Evolutionary conservation across 805 yeast genomes (phyloP), one percentile per base, ranked within the genome.

Genomic region (Saturnispora bothae): DNA sequence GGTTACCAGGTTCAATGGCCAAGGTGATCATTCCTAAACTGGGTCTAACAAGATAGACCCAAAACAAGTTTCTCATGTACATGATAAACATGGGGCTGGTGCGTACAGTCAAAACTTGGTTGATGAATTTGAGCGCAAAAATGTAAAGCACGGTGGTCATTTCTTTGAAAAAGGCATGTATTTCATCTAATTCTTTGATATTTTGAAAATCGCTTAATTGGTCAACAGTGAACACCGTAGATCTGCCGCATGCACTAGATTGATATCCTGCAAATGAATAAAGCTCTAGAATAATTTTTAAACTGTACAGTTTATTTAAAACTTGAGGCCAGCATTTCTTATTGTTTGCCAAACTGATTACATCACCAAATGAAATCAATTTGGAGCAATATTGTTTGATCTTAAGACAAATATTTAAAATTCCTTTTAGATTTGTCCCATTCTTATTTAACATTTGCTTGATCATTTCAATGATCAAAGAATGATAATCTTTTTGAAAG

Each of bases 1-100:
- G 36, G 10, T 15, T 33, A 12, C 36, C 36, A 10, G 36, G 29
- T 33, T 33, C 36, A 18, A 33, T 33, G 16, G 29, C 19, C 20
- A 33, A 26, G 10, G 18, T 23, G 18, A 33, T 33, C 28, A 33
- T 26, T 7, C 36, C 36, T 17, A 33, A 17, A 18, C 28, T 25
- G 9, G 36, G 36, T 26, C n/a, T 26, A 14, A 34, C 15, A 12
- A 34, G 17, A n/a, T 12, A 26, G 3, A 28, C 14, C 31, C 33
- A 21, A 21, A 20, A 21, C 8, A 28, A 28, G 18, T 35, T 28
- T 28, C 33, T 33, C 36, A 33, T 13, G 14, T 33, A 33, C 6
- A 34, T 14, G 12, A 28, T 27, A 23, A 34, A 34, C 31, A 18
- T 34, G 26, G 37, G 26, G 14, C 27, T 8, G 18, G 9, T 34